Conservation (phyloP, 169 alveolate genomes). For the Plasmodium falciparum region DNA sequence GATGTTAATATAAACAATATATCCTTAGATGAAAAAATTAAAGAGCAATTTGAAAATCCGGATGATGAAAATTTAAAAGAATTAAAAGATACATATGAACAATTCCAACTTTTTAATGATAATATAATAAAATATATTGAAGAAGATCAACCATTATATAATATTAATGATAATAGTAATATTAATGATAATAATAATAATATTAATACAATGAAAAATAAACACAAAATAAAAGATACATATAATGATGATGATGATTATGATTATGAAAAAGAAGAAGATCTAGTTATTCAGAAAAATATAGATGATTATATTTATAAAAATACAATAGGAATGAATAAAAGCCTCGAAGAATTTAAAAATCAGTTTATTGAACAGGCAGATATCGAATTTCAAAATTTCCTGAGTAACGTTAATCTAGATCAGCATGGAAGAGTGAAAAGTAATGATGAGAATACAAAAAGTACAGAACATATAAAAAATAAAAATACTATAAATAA, state of each 20-base stretch:
- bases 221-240: background rate
- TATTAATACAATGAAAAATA: background rate
- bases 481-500: too few relatives aligned
- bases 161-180: constrained; percentile 29
- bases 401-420: constrained; percentile 2
- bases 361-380: constrained; percentile 56
- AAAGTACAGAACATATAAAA: background rate
- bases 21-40: constrained; percentile 8
- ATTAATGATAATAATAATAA: background rate
- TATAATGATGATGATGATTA: background rate
- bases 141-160: constrained; percentile 28
- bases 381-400: constrained; percentile 30
- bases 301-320: constrained; percentile 46
- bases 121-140: constrained; percentile 33
- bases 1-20: background rate
- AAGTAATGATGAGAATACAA: background rate
- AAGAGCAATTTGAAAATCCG: constrained; percentile 10
- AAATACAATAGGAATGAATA: constrained; percentile 13
- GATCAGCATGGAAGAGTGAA: background rate
- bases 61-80: constrained; percentile 49
- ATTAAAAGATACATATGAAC: constrained; percentile 50
- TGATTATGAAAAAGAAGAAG: constrained; percentile 17
- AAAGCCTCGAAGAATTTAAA: constrained; percentile 15
- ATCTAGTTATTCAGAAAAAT: constrained; percentile 20
- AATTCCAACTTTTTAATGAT: constrained; percentile 52